Percentiles rank a stretch among this genome's conserved stretches.
phyloP scores from a whole-genome alignment of 2,329 filamentous ascomycete genomes.

The Verticillium dahliae region DNA sequence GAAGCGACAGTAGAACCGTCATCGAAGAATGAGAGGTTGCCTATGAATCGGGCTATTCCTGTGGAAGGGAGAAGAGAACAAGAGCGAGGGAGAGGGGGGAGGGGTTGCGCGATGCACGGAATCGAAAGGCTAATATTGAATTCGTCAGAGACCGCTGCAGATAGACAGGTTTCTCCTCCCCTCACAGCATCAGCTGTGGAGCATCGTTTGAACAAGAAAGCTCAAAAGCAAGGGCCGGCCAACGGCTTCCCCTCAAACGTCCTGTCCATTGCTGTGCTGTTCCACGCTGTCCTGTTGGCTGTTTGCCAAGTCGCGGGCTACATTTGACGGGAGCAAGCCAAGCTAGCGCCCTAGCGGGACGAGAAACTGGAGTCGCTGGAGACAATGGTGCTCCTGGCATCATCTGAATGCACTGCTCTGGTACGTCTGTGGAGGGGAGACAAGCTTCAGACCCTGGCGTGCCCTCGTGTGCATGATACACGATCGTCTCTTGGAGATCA shows the following conservation, averaged over 20 bases:
- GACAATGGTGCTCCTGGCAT: background rate
- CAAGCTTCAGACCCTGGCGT: background rate
- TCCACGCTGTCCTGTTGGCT: background rate
- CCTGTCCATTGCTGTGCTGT: background rate
- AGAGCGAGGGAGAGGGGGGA: background rate
- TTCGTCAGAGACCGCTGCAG: background rate
- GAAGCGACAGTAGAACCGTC: slow-evolving; percentile 10
- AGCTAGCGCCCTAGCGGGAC: background rate
- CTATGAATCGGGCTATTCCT: slow-evolving; percentile 7
- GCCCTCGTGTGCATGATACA: background rate
- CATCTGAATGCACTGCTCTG: background rate
- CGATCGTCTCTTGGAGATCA: background rate
- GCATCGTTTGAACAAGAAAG: too few species aligned
- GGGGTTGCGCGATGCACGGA: slow-evolving; percentile 1
- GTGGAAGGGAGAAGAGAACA: slow-evolving; percentile 1
- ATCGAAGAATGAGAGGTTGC: slow-evolving; percentile 9
- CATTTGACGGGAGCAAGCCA: background rate
- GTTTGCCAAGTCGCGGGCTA: background rate
- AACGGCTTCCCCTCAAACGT: background rate
- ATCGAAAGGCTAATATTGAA: background rate
- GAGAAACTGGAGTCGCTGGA: background rate
- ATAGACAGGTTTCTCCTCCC: background rate
- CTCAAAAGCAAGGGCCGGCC: background rate
- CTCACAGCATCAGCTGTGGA: background rate
- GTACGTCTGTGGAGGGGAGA: background rate